These are phyloP conservation scores for Ilex aquifolium DNA, from an alignment of 257 asterid species.

Conservation along the genomic window DNA sequence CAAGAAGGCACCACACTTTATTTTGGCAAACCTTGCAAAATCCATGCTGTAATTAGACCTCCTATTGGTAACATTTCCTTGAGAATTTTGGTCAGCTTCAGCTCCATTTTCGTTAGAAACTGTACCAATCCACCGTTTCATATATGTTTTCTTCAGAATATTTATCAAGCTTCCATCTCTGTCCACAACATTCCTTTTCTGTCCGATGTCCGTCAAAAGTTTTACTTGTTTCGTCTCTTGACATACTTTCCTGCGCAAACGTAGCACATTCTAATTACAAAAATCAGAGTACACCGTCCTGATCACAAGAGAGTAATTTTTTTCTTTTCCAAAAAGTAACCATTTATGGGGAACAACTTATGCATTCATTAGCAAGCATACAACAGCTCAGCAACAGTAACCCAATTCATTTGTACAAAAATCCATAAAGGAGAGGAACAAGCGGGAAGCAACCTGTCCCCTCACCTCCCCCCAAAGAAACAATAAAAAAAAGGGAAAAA, in stretches of 20 bases:
- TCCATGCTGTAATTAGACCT: constrained; percentile 45
- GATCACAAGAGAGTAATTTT: too few relatives aligned
- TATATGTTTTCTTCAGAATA: constrained; percentile 54
- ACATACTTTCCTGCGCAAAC: constrained; percentile 36
- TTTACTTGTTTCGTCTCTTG: constrained; percentile 37
- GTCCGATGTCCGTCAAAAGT: constrained; percentile 28
- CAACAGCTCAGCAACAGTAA: too few relatives aligned
- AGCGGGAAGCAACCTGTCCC: too few relatives aligned
- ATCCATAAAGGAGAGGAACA: too few relatives aligned
- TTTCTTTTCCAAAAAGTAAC: too few relatives aligned
- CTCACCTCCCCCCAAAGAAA: too few relatives aligned
- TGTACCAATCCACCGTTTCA: constrained; percentile 63
- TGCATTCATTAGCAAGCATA: too few relatives aligned
- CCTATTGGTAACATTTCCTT: constrained; percentile 17
- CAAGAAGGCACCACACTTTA: neutral
- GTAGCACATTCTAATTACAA: too few relatives aligned
- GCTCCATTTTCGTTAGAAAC: constrained; percentile 41
- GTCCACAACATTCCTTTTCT: constrained; percentile 39
- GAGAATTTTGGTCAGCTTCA: constrained; percentile 31
- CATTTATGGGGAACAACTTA: too few relatives aligned
- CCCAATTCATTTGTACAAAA: too few relatives aligned
- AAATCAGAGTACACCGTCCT: too few relatives aligned
- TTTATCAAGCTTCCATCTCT: constrained; percentile 71
- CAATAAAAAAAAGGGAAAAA: too few relatives aligned
- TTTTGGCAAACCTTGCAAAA: constrained; percentile 54